Conservation (phyloP, 2,329 filamentous ascomycete genomes). For the Claviceps capensis region DNA sequence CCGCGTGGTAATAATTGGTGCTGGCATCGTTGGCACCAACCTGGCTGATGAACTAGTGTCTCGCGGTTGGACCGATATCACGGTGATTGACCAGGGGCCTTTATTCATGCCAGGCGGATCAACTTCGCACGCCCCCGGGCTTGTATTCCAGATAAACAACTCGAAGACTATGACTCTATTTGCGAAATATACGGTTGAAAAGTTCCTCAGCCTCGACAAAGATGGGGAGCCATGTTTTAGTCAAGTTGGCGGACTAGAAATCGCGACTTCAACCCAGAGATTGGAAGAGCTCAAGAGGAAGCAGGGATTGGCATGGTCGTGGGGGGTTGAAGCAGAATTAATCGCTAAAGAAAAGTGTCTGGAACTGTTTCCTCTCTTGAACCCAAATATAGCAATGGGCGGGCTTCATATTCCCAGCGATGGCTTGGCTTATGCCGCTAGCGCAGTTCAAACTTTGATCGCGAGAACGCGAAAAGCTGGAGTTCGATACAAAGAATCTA, state of each 20-base stretch:
- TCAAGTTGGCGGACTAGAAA: conserved; percentile 47
- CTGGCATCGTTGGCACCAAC: conserved; percentile 51
- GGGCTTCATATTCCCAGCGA: conserved; percentile 48
- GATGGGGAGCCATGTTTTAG: conserved; percentile 37
- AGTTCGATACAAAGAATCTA: conserved; percentile 41
- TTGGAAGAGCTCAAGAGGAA: conserved; percentile 49
- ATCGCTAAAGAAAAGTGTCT: conserved; percentile 38
- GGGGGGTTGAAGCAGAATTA: conserved; percentile 42
- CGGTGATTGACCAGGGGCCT: conserved; percentile 50
- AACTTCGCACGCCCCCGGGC: conserved; percentile 49
- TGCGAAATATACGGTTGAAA: conserved; percentile 48
- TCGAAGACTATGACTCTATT: conserved; percentile 44
- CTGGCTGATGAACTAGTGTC: conserved; percentile 49
- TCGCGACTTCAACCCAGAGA: conserved; percentile 45
- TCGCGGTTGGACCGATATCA: conserved; percentile 49
- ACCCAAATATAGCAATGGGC: conserved; percentile 38
- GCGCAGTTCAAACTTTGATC: conserved; percentile 48
- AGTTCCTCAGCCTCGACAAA: conserved; percentile 36
- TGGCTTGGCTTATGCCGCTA: conserved; percentile 45
- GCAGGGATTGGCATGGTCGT: conserved; percentile 45
- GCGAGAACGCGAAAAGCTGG: conserved; percentile 42
- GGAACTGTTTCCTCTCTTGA: conserved; percentile 39
- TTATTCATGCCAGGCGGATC: conserved; percentile 49
- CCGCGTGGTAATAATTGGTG: conserved; percentile 46
- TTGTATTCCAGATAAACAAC: conserved; percentile 49